phyloP scores from a whole-genome alignment of 805 yeast genomes.

The Pichia californica region DNA sequence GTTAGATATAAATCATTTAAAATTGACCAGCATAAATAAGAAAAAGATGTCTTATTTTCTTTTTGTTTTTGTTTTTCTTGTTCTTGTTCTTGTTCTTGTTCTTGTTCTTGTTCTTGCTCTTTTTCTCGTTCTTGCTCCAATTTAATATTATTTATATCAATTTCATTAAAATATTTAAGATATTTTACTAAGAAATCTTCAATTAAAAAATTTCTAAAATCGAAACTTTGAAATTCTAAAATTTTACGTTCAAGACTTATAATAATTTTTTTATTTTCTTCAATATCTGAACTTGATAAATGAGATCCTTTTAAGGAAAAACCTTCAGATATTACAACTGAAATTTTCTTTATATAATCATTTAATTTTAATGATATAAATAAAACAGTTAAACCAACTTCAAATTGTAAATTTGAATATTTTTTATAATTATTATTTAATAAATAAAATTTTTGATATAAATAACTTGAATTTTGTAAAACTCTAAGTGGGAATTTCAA shows the following conservation, averaged over 20 bases:
- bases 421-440: conserved; percentile 52
- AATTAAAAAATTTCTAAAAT: conserved; percentile 61
- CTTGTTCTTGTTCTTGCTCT: too few species aligned
- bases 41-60: conserved; percentile 18
- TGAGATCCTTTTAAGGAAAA: conserved; percentile 31
- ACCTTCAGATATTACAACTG: conserved; percentile 51
- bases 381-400: conserved; percentile 63
- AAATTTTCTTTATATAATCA: conserved; percentile 73
- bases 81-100: too few species aligned
- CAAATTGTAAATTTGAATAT: conserved; percentile 38
- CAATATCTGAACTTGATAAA: conserved; percentile 30
- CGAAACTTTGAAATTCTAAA: conserved; percentile 73
- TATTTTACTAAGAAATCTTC: conserved; percentile 63
- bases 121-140: too few species aligned
- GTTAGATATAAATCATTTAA: conserved; percentile 69
- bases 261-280: conserved; percentile 49
- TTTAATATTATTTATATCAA: conserved; percentile 26
- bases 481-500: conserved; percentile 66
- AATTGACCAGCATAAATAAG: conserved; percentile 65
- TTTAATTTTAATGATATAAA: conserved; percentile 72
- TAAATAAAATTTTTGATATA: conserved; percentile 64
- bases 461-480: conserved; percentile 62
- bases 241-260: conserved; percentile 62
- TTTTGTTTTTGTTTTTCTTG: conserved; percentile 28
- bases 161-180: conserved; percentile 37